Base-by-base conservation (phyloP, 2,329 filamentous ascomycete species). In the Fusarium sp. region DNA sequence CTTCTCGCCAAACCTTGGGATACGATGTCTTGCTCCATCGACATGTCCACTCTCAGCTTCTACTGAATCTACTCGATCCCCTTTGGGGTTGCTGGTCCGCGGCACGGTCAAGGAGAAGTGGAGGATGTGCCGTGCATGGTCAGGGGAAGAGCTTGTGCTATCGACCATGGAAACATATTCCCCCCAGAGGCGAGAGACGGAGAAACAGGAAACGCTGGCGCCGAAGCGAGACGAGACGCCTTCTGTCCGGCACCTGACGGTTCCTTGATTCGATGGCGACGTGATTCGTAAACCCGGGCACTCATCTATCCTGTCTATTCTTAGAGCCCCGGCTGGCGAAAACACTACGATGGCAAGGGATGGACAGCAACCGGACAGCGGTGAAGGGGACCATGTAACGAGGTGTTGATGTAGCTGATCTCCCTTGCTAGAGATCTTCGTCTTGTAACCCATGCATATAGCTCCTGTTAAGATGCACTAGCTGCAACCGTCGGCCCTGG, bases 191-290 rank as follows among this genome's bases (percentile, higher is more conserved):
- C 48, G 27, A 54, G 18, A 54, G 41, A 56, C 57, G 16, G 65
- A 68, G 72, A 75, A 76, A 74, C 72, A 54, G 67, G 72, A 74
- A 74, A 74, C 69, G 67, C 63, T 70, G 69, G 62, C 59, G 58
- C 48, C 37, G 43, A 62, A 50, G 57, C 73, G 72, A 54, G 24
- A 50, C 58, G 61, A 69, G 48, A 67, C 35, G 43, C 52, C 56
- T 41, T 71, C 57, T 16, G 65, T 72, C 48, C 61, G 66, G 62
- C 68, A 61, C 50, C 60, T 62, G 52, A 63, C 41, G 43, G 59
- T 63, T 65, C 64, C 64, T 73, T 68, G 64, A 60, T 61, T 68
- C 65, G 43, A 56, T 43, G 54, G 29, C 54, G 63, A 56, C 45
- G 43, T 67, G 43, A 29, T 48, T 68, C 35, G 57, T 69, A 59